Percentiles rank a stretch among this genome's conserved stretches.
Conservation (phyloP, 2,329 filamentous ascomycete genomes). For the Fusarium ambrosium region DNA sequence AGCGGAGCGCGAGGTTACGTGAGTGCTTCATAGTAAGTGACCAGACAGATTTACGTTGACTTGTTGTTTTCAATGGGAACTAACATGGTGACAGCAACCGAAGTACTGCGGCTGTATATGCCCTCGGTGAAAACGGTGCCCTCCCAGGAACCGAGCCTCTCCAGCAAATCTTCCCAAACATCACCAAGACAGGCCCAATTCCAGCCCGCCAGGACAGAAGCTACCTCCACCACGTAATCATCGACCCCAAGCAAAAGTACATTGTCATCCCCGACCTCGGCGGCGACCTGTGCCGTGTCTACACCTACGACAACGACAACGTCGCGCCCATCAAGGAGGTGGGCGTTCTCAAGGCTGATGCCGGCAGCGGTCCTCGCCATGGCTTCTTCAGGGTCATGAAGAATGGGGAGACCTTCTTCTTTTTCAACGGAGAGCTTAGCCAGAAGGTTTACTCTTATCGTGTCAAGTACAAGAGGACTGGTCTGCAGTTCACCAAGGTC, state of each 20-base stretch:
- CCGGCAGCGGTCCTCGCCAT: constrained; percentile 39
- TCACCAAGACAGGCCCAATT: constrained; percentile 37
- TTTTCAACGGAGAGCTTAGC: constrained; percentile 42
- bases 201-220: constrained; percentile 40
- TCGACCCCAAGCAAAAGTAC: constrained; percentile 42
- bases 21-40: constrained; percentile 40
- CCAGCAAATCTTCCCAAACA: constrained; percentile 34
- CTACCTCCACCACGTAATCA: constrained; percentile 42
- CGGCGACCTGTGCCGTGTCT: constrained; percentile 37
- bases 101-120: constrained; percentile 27
- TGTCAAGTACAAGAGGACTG: constrained; percentile 29
- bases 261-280: constrained; percentile 41
- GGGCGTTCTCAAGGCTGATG: constrained; percentile 20
- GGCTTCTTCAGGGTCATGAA: constrained; percentile 40
- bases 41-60: not conserved
- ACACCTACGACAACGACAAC: constrained; percentile 38
- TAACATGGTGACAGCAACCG: constrained; percentile 22
- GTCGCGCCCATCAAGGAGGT: constrained; percentile 39
- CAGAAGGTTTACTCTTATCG: constrained; percentile 45
- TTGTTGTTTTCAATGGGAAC: not conserved
- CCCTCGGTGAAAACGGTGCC: constrained; percentile 30
- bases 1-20: constrained; percentile 37
- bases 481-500: constrained; percentile 38
- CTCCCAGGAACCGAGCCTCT: constrained; percentile 33
- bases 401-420: constrained; percentile 42